These are phyloP conservation scores for Pneumocystis murina DNA, from an alignment of 1,139 yeast species.

Conservation along the genomic window DNA sequence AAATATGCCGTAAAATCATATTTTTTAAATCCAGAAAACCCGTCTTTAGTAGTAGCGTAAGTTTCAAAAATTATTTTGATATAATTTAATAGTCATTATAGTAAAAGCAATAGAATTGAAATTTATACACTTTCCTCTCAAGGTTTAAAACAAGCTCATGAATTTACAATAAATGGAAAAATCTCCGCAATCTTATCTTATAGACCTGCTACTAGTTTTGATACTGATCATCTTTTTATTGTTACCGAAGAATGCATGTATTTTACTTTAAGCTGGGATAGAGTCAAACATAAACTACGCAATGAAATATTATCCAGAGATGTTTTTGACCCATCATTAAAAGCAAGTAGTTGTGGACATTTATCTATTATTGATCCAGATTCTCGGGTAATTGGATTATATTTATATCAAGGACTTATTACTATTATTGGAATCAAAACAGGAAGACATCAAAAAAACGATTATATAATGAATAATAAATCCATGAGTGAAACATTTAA, in stretches of 20 bases:
- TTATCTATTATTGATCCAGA: conserved; percentile 14
- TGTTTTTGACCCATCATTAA: conserved; percentile 11
- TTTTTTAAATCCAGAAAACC: conserved; percentile 7
- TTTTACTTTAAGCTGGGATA: conserved; percentile 13
- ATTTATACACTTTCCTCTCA: conserved; percentile 11
- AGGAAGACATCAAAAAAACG: conserved; percentile 1
- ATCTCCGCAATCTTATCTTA: conserved; percentile 7
- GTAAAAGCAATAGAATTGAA: conserved; percentile 11
- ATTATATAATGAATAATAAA: conserved; percentile 4
- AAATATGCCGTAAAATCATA: conserved; percentile 14
- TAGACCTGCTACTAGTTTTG: conserved; percentile 2
- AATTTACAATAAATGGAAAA: conserved; percentile 11
- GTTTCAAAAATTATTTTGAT: conserved; percentile 8
- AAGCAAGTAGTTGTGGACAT: conserved; percentile 13
- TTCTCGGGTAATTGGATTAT: conserved; percentile 12
- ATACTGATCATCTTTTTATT: conserved; percentile 14
- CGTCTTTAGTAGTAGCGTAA: conserved; percentile 13
- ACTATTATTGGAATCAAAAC: conserved; percentile 14
- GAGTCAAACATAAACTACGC: conserved; percentile 4
- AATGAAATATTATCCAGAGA: conserved; percentile 10
- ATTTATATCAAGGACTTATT: conserved; percentile 14
- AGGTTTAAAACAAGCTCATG: conserved; percentile 11
- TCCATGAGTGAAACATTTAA: conserved; percentile 11
- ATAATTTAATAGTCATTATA: not conserved
- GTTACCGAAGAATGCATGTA: conserved; percentile 13